Evolutionary conservation across 2,329 filamentous ascomycete genomes (phyloP).

Genomic region (Periconia sp.): DNA sequence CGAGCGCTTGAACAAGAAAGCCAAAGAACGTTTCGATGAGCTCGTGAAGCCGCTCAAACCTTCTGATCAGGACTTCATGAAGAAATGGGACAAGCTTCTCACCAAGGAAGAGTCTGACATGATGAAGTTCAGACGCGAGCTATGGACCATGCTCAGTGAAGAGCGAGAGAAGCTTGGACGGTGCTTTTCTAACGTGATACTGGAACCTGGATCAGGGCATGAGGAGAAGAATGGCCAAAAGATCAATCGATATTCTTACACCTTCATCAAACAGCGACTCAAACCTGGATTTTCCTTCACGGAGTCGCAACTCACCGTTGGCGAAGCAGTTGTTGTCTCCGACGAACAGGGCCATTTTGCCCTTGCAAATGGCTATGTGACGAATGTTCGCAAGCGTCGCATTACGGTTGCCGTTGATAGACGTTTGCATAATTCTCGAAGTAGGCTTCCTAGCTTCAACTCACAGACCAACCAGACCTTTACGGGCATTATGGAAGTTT

Average conservation of each 20-base stretch:
- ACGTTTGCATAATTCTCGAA: constrained; percentile 83
- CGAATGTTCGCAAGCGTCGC: constrained; percentile 72
- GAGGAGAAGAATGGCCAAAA: constrained; percentile 75
- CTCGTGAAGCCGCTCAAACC: constrained; percentile 78
- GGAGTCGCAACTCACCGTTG: constrained; percentile 84
- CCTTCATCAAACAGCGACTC: constrained; percentile 73
- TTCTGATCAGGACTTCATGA: constrained; percentile 80
- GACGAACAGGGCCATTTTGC: constrained; percentile 96
- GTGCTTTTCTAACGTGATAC: constrained; percentile 86
- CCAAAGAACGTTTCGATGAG: constrained; percentile 82
- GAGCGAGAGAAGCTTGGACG: constrained; percentile 88
- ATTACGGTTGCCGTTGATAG: constrained; percentile 92
- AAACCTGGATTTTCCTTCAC: constrained; percentile 77
- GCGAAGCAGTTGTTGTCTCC: constrained; percentile 94
- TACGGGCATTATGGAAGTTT: constrained; percentile 87
- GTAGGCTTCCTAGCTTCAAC: constrained; percentile 77
- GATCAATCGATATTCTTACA: constrained; percentile 92
- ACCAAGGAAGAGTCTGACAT: constrained; percentile 94
- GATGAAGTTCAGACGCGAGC: constrained; percentile 83
- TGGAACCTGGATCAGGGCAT: constrained; percentile 76
- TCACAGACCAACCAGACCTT: constrained; percentile 81
- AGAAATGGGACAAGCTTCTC: constrained; percentile 91
- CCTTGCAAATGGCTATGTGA: constrained; percentile 89
- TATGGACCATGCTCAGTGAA: constrained; percentile 93
- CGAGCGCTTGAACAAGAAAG: constrained; percentile 79